A percentile compares a stretch with the other conserved stretches of the same genome.
Evolutionary conservation across 305 asterid genomes (phyloP).

Genomic region (Fraxinus sp.): DNA sequence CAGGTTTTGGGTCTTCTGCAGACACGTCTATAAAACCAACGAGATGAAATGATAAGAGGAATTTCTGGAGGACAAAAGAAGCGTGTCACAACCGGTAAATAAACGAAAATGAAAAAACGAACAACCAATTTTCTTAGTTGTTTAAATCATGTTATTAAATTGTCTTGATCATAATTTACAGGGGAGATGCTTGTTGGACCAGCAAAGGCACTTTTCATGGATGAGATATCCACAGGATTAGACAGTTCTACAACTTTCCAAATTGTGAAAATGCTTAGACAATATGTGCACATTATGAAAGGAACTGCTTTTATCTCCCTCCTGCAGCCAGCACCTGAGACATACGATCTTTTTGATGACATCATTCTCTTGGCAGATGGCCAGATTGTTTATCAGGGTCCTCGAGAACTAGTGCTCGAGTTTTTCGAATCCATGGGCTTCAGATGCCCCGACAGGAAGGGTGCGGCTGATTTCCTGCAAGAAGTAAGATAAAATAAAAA

Average conservation of each 20-base stretch:
- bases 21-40: no score
- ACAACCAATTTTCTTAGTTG: background rate
- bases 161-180: slow-evolving; percentile 19
- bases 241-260: slow-evolving; percentile 89
- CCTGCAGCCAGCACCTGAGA: slow-evolving; percentile 90
- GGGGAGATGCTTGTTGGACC: slow-evolving; percentile 95
- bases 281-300: slow-evolving; percentile 58
- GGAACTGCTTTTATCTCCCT: slow-evolving; percentile 82
- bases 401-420: slow-evolving; percentile 60
- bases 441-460: slow-evolving; percentile 78
- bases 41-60: slow-evolving; percentile 78
- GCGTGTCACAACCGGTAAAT: slow-evolving; percentile 73
- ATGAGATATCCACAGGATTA: slow-evolving; percentile 89
- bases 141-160: background rate
- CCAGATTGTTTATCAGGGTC: slow-evolving; percentile 71
- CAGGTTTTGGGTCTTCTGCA: slow-evolving; percentile 78
- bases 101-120: background rate
- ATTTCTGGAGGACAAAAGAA: slow-evolving; percentile 90
- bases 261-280: slow-evolving; percentile 61
- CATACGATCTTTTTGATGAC: slow-evolving; percentile 76
- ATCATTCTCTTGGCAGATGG: slow-evolving; percentile 74
- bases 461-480: slow-evolving; percentile 88
- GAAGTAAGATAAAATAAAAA: slow-evolving; percentile 48
- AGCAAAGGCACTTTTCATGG: slow-evolving; percentile 75
- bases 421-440: slow-evolving; percentile 79